Conservation (phyloP, 2,329 filamentous ascomycete genomes). For the Tothia fuscella region DNA sequence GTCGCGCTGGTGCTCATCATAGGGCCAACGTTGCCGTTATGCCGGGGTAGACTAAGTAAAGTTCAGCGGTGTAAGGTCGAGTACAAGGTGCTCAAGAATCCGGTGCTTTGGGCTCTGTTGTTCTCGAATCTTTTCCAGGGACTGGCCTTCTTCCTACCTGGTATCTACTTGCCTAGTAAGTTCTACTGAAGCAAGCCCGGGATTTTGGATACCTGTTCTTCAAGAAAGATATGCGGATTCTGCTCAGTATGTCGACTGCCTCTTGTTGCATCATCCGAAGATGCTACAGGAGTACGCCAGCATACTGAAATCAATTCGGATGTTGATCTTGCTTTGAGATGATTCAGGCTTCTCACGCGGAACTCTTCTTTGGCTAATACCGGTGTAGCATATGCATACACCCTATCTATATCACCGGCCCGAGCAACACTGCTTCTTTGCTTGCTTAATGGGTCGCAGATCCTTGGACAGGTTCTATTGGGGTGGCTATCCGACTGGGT, state of each 20-base stretch:
- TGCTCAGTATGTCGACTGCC: not conserved
- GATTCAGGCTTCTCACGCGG: no score
- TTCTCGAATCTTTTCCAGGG: conserved; percentile 7
- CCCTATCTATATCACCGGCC: not conserved
- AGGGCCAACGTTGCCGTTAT: conserved; percentile 5
- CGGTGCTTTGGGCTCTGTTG: conserved; percentile 3
- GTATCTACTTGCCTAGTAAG: conserved; percentile 6
- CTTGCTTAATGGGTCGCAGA: not conserved
- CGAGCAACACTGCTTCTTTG: not conserved
- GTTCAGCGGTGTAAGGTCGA: not conserved
- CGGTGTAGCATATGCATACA: conserved; percentile 1
- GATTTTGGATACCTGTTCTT: no score
- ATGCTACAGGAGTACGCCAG: no score
- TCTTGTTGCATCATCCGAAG: not conserved
- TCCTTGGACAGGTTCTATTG: not conserved
- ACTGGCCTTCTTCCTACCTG: conserved; percentile 7
- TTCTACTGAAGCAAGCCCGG: no score
- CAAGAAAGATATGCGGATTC: not conserved
- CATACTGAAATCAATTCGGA: no score
- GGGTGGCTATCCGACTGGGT: conserved; percentile 1
- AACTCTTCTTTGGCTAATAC: no score
- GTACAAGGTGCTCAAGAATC: not conserved
- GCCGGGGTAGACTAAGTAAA: not conserved
- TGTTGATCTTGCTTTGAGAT: no score
- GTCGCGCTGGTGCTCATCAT: not conserved